A percentile compares a stretch with the other conserved stretches of the same genome.
Conservation (phyloP, 441 rosid species). For the Pelargonium myrrhifolium region DNA sequence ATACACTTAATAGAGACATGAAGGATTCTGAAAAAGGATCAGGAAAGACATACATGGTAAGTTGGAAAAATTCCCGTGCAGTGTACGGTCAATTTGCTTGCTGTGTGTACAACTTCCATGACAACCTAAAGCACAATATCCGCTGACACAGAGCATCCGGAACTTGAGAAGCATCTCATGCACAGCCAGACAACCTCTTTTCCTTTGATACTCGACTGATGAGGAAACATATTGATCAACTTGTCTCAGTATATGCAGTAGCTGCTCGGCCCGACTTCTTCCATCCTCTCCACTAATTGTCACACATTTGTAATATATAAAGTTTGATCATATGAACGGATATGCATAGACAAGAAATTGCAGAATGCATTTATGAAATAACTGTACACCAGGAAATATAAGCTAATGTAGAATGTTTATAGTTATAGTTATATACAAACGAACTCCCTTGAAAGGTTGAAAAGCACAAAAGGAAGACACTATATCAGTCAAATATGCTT, state of each 20-base stretch:
- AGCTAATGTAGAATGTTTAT: constrained; percentile 1
- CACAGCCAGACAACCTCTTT: constrained; percentile 91
- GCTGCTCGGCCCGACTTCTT: constrained; percentile 97
- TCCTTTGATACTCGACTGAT: constrained; percentile 80
- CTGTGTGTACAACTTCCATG: constrained; percentile 82
- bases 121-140: constrained; percentile 92
- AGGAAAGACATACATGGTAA: constrained; percentile 63
- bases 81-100: constrained; percentile 72
- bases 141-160: constrained; percentile 76
- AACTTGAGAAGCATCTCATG: constrained; percentile 89
- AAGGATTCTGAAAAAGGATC: constrained; percentile 10
- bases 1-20: constrained; percentile 15
- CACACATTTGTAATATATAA: constrained; percentile 23
- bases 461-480: background rate
- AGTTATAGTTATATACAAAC: background rate
- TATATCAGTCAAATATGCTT: background rate
- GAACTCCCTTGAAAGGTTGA: background rate
- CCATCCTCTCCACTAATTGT: constrained; percentile 97
- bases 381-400: background rate
- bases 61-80: constrained; percentile 65
- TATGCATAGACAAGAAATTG: constrained; percentile 2
- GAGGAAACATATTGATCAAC: constrained; percentile 84
- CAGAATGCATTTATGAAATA: background rate
- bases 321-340: constrained; percentile 8
- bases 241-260: constrained; percentile 85